A percentile compares a stretch with the other conserved stretches of the same genome.
These are phyloP conservation scores for Bimuria novae-zelandiae DNA, from an alignment of 2,329 filamentous ascomycete genomes.

Conservation along the genomic window DNA sequence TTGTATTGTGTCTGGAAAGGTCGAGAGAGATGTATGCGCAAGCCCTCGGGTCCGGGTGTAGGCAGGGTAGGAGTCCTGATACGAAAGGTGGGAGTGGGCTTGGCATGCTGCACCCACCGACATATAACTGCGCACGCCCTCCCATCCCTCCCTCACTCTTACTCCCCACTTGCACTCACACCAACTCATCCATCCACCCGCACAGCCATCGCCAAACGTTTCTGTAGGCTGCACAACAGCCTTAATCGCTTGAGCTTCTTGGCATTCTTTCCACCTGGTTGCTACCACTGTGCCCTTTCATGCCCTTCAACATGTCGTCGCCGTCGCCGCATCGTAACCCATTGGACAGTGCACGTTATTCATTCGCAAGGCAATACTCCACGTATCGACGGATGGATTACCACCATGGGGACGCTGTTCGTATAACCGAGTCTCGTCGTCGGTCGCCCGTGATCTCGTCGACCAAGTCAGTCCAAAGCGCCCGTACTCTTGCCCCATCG, in stretches of 20 bases:
- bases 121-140: conserved; percentile 21
- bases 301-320: conserved; percentile 30
- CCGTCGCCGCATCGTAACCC: conserved; percentile 20
- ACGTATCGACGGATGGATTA: conserved; percentile 32
- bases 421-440: conserved; percentile 32
- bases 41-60: conserved; percentile 12
- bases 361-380: neutral
- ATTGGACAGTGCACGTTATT: neutral
- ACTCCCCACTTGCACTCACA: conserved; percentile 17
- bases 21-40: conserved; percentile 8
- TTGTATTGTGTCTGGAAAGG: neutral
- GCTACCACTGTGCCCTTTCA: neutral
- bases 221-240: neutral
- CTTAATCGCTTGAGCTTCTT: conserved; percentile 2
- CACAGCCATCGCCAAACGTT: no score
- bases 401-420: conserved; percentile 26
- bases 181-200: conserved; percentile 14
- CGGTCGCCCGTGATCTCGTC: conserved; percentile 15
- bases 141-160: conserved; percentile 22
- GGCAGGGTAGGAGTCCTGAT: conserved; percentile 12
- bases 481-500: neutral
- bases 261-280: neutral
- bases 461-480: neutral
- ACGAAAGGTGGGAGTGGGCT: conserved; percentile 18
- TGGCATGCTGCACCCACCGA: conserved; percentile 17